Conservation (phyloP, 768 basidiomycete genomes). For the Holtermannia corniformis region DNA sequence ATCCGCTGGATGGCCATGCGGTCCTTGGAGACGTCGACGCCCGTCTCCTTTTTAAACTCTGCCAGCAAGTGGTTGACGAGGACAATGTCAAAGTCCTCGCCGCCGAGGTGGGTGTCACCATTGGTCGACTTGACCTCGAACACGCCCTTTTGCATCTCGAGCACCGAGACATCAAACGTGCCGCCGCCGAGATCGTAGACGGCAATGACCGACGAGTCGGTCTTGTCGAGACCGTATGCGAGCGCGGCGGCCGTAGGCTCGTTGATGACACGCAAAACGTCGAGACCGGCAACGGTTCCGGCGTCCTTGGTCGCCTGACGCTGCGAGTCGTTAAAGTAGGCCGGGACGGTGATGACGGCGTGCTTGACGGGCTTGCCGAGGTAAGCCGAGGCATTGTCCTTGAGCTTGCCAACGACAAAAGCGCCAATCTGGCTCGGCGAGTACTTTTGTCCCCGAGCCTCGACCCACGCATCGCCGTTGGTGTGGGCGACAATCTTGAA, state of each 20-base stretch:
- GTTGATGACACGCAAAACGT: conserved; percentile 96
- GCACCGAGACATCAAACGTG: conserved; percentile 97
- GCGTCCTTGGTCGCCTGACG: conserved; percentile 98
- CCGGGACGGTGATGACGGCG: conserved; percentile 91
- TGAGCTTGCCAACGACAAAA: conserved; percentile 61
- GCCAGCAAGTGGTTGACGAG: conserved; percentile 75
- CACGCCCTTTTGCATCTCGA: conserved; percentile 99
- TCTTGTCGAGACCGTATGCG: conserved; percentile 90
- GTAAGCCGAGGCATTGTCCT: conserved; percentile 86
- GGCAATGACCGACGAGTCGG: conserved; percentile 77
- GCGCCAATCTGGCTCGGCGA: conserved; percentile 47
- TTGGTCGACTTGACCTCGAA: conserved; percentile 99
- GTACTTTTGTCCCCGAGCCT: conserved; percentile 75
- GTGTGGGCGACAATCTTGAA: conserved; percentile 54
- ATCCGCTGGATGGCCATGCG: conserved; percentile 98
- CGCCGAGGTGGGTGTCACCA: conserved; percentile 95
- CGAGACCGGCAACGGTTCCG: conserved; percentile 92
- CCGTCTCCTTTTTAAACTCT: conserved; percentile 90
- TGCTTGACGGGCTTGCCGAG: conserved; percentile 89
- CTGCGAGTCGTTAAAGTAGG: conserved; percentile 99
- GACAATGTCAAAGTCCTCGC: conserved; percentile 91
- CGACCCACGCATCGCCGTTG: conserved; percentile 55
- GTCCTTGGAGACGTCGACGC: conserved; percentile 71
- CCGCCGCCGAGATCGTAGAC: conserved; percentile 98
- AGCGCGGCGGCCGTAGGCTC: conserved; percentile 98